These are phyloP conservation scores for Orbilia ellipsospora DNA, from an alignment of 2,329 filamentous ascomycete genomes.

Conservation along the genomic window DNA sequence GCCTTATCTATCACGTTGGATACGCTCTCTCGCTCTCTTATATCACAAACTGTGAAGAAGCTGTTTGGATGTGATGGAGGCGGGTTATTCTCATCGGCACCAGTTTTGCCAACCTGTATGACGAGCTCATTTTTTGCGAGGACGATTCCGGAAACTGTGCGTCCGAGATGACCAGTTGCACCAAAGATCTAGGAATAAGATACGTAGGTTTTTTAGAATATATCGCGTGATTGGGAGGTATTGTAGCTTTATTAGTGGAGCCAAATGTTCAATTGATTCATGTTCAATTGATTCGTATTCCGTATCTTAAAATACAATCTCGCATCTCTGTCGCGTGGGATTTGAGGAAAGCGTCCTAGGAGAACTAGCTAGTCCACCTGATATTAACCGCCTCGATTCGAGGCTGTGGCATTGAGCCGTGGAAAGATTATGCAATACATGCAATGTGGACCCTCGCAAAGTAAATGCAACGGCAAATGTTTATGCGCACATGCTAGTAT, in stretches of 20 bases:
- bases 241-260: neutral
- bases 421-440: neutral
- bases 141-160: slow-evolving; percentile 84
- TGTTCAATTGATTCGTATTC: neutral
- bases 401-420: too few species aligned
- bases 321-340: too few species aligned
- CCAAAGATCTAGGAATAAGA: slow-evolving; percentile 77
- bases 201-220: slow-evolving; percentile 6
- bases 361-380: too few species aligned
- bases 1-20: slow-evolving; percentile 75
- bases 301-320: too few species aligned
- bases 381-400: too few species aligned
- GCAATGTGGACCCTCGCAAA: neutral
- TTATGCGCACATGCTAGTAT: neutral
- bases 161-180: slow-evolving; percentile 95
- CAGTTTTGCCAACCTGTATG: slow-evolving; percentile 83
- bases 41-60: slow-evolving; percentile 86
- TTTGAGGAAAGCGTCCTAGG: too few species aligned
- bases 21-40: slow-evolving; percentile 83
- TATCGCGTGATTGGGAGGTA: neutral
- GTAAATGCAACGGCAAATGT: neutral
- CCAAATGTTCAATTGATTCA: neutral
- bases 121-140: slow-evolving; percentile 84
- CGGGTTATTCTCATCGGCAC: slow-evolving; percentile 72
- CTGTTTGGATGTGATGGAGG: slow-evolving; percentile 76